Evolutionary conservation across 148 eudicot genomes (phyloP), one percentile per base, ranked within the genome.

Genomic region (Selenicereus undatus): DNA sequence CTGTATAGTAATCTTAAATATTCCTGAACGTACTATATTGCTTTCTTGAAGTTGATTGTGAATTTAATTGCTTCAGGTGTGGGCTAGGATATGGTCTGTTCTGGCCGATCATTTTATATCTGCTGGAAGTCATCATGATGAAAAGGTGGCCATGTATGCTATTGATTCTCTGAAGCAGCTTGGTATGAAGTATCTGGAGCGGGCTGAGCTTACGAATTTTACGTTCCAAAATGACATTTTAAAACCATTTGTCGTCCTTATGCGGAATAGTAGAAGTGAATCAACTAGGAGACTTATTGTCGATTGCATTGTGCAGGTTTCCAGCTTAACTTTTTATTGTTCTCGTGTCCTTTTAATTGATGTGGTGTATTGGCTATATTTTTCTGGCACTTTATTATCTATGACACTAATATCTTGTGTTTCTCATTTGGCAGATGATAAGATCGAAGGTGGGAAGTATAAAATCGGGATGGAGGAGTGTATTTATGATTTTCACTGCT

Each of bases 1-100:
- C 24, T 24, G 4, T 22, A 9, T 62, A 20, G 7, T 20, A 22
- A 6, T 39, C 43, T 24, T 66, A 66, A 14, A 27, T 24, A 66
- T 36, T 80, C 64, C 48, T 50, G 43, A 54, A 56, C 58, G 13
- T 64, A 74, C 39, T 70, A 58, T 36, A n/a, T 29, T 54, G 42
- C 78, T 30, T 73, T 29, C 16, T 26, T 84, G 64, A 26, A 32
- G 36, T 26, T 68, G 51, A 76, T 76, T 43, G 73, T 21, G 52
- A 76, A 64, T 22, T 60, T 20, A 48, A 36, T 77, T 81, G 58
- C 65, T 87, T 79, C 94, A 96, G 99, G 99, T 96, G 74, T 96
- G 99, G 99, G 99, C 97, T 62, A 91, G 98, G 88, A 96, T 96
- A 86, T 96, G 99, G 99, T 93, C 93, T 82, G 99, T 96, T 64